Conservation (phyloP, 176 grass and related monocot species). For the Pontederia paniculata region DNA sequence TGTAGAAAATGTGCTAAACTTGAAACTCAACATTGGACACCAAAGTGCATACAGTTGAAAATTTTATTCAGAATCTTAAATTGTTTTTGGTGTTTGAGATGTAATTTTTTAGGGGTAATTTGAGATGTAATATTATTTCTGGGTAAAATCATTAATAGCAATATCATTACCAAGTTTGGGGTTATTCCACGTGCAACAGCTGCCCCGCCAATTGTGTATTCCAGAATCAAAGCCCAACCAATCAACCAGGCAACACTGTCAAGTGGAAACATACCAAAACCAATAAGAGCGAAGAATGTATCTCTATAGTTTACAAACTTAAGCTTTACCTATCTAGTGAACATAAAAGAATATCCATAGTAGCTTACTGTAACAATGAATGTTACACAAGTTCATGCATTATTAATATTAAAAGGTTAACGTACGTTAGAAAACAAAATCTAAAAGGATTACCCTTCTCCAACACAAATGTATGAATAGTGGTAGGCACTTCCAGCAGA, state of each 20-base stretch:
- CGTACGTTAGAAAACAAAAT: not conserved
- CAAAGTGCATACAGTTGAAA: too few relatives aligned
- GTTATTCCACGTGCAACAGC: constrained; percentile 87
- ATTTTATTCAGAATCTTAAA: too few relatives aligned
- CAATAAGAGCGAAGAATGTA: not conserved
- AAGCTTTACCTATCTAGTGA: too few relatives aligned
- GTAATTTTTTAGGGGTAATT: too few relatives aligned
- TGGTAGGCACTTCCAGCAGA: constrained; percentile 81
- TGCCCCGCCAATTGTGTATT: constrained; percentile 80
- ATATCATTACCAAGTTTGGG: constrained; percentile 65
- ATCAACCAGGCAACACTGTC: constrained; percentile 68
- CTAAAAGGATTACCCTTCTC: constrained; percentile 53
- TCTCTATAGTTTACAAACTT: too few relatives aligned
- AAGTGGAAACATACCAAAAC: not conserved
- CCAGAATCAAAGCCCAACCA: constrained; percentile 85
- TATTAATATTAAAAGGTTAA: not conserved
- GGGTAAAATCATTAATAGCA: not conserved
- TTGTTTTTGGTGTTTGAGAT: too few relatives aligned
- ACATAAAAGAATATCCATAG: too few relatives aligned
- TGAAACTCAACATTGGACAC: too few relatives aligned
- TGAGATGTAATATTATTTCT: too few relatives aligned
- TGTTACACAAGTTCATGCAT: too few relatives aligned
- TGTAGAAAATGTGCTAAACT: too few relatives aligned
- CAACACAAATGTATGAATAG: constrained; percentile 74
- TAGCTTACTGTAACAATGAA: too few relatives aligned